Base-by-base conservation (phyloP, 441 rosid genomes). In the Omphalea diandra region DNA sequence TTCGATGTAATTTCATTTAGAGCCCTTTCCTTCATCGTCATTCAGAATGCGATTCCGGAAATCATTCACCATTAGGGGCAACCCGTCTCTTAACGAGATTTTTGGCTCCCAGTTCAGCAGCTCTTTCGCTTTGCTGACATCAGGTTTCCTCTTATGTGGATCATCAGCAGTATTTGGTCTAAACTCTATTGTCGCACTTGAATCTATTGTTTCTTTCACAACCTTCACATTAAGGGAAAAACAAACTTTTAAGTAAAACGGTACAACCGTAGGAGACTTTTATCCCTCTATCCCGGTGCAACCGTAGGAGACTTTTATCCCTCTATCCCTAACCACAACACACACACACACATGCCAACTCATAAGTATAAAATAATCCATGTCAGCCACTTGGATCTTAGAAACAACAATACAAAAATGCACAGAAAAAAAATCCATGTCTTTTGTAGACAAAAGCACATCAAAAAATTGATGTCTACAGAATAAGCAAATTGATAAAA, bases 141-240 rank as follows among this genome's bases (percentile, higher is more conserved):
- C 98, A 7, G 98, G 98, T 79, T 94, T 94, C 82, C 99, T 89
- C 84, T 80, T 92, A 74, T 90, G 97, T 7, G 99, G 99, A 81
- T 94, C 98, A 41, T 94, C 99, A 0, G 94, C 96, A 55, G 99
- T 94, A 76, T 94, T 94, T 26, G 94, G 90, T 77, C 31, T 88
- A 78, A 86, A 94, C 72, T 92, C 98, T 82, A 94, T 85, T 20
- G 91, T 87, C 40, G 99, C 98, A 59, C 97, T 94, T 8, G 99
- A 80, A 80, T 94, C 99, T 50, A 94, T 90, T 43, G 87, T 89
- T 70, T 89, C 94, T 75, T 92, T 95, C 35, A 95, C 98, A 49
- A 90, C 96, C 98, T 95, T 71, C 41, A 55, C 15, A 62, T 50
- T 14, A 20, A 17, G 14, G 35, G 7, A 27, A 68, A 63, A 54